These are phyloP conservation scores for Trichoderma simmonsii DNA, from an alignment of 2,329 filamentous ascomycete genomes.

Conservation along the genomic window DNA sequence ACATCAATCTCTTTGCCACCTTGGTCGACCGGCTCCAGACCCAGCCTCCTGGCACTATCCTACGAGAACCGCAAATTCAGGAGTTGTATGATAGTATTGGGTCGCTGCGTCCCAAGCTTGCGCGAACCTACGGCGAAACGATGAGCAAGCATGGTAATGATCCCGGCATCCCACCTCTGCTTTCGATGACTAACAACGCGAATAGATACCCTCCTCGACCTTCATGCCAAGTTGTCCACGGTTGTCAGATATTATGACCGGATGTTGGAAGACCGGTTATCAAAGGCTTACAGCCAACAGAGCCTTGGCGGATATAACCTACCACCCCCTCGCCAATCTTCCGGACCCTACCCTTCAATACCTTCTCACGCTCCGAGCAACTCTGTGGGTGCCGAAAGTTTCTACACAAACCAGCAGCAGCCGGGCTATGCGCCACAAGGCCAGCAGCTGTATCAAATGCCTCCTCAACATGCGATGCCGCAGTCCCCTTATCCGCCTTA, in stretches of 20 bases:
- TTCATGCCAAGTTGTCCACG: conserved; percentile 92
- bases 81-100: conserved; percentile 97
- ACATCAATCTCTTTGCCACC: conserved; percentile 94
- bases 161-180: conserved; percentile 15
- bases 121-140: conserved; percentile 93
- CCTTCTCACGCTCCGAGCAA: conserved; percentile 49
- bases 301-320: conserved; percentile 63
- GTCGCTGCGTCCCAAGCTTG: conserved; percentile 86
- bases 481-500: conserved; percentile 46
- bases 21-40: conserved; percentile 92
- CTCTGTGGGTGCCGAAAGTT: conserved; percentile 67
- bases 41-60: conserved; percentile 89
- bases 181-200: conserved; percentile 20
- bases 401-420: conserved; percentile 69
- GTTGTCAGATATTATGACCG: conserved; percentile 97
- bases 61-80: conserved; percentile 97
- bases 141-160: conserved; percentile 95
- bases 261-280: conserved; percentile 94
- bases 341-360: conserved; percentile 70
- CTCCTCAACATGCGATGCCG: conserved; percentile 32
- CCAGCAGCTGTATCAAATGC: conserved; percentile 29
- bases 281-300: conserved; percentile 86
- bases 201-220: conserved; percentile 82
- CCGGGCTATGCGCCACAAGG: conserved; percentile 48
- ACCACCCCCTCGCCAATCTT: conserved; percentile 48